These are phyloP conservation scores for Coemansia sp. DNA, from an alignment of 192 early-diverging fungal genomes.

Conservation along the genomic window DNA sequence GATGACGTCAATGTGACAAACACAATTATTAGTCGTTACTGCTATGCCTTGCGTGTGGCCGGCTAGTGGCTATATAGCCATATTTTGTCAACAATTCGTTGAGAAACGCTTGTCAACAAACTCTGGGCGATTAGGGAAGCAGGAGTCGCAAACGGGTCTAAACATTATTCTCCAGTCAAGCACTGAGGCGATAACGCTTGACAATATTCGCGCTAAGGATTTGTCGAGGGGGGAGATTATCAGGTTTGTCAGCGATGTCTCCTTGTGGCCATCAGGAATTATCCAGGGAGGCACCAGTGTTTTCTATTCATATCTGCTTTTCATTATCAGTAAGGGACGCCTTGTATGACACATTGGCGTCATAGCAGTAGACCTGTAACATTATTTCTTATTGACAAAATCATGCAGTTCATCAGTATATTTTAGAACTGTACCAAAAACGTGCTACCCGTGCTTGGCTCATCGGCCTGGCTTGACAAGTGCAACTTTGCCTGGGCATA, in stretches of 20 bases:
- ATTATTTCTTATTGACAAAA: neutral
- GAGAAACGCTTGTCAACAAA: neutral
- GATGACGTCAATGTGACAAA: conserved; percentile 3
- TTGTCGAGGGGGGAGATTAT: neutral
- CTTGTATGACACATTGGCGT: neutral
- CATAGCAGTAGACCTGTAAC: neutral
- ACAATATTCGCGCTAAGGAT: neutral
- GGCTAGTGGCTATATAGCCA: neutral
- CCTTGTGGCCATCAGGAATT: neutral
- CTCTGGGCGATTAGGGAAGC: neutral
- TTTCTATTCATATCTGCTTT: neutral
- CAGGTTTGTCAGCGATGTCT: too few relatives aligned
- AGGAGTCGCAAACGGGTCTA: neutral
- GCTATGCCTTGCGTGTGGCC: neutral
- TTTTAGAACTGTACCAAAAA: conserved; percentile 48
- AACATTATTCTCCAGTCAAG: neutral
- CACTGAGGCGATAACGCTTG: neutral
- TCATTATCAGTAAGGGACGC: neutral
- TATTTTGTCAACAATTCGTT: neutral
- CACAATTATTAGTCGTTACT: conserved; percentile 2
- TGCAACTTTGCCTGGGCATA: conserved; percentile 26
- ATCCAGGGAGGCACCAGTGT: neutral
- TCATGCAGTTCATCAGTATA: too few relatives aligned
- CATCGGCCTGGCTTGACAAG: conserved; percentile 17
- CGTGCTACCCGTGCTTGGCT: conserved; percentile 51